phyloP scores from a whole-genome alignment of 1,284 basidiomycete genomes.

The Thelephora terrestris region DNA sequence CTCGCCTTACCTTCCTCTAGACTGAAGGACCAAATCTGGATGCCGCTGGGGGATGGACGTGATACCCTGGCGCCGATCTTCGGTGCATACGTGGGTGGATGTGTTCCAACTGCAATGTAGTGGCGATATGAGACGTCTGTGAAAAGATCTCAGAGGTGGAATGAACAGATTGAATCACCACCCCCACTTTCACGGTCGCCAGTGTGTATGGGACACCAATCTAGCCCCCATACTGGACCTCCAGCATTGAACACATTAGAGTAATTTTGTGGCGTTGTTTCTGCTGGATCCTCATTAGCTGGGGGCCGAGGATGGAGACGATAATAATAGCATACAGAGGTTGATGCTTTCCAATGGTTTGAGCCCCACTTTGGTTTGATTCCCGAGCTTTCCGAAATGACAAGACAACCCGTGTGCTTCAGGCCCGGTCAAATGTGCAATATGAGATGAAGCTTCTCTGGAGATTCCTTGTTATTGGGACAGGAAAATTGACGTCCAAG shows the following conservation, averaged over 20 bases:
- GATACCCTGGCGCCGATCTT: slow-evolving; percentile 43
- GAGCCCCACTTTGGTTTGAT: slow-evolving; percentile 40
- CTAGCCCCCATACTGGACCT: slow-evolving; percentile 76
- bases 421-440: slow-evolving; percentile 36
- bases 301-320: neutral
- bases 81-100: slow-evolving; percentile 54
- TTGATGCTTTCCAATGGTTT: slow-evolving; percentile 42
- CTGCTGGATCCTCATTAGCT: slow-evolving; percentile 15
- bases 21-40: slow-evolving; percentile 58
- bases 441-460: slow-evolving; percentile 46
- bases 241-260: slow-evolving; percentile 74
- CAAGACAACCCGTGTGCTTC: slow-evolving; percentile 40
- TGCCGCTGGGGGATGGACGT: slow-evolving; percentile 46
- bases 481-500: neutral
- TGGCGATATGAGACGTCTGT: slow-evolving; percentile 50
- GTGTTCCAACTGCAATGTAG: slow-evolving; percentile 77
- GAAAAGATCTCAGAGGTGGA: slow-evolving; percentile 1
- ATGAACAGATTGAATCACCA: neutral
- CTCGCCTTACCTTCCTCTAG: slow-evolving; percentile 23
- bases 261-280: slow-evolving; percentile 36
- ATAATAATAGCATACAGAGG: slow-evolving; percentile 39
- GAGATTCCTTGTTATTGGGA: slow-evolving; percentile 3
- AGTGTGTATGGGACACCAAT: slow-evolving; percentile 80
- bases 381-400: slow-evolving; percentile 47
- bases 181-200: slow-evolving; percentile 46